Conservation (phyloP, 306 rosid species). For the Vachellia pachyceras region DNA sequence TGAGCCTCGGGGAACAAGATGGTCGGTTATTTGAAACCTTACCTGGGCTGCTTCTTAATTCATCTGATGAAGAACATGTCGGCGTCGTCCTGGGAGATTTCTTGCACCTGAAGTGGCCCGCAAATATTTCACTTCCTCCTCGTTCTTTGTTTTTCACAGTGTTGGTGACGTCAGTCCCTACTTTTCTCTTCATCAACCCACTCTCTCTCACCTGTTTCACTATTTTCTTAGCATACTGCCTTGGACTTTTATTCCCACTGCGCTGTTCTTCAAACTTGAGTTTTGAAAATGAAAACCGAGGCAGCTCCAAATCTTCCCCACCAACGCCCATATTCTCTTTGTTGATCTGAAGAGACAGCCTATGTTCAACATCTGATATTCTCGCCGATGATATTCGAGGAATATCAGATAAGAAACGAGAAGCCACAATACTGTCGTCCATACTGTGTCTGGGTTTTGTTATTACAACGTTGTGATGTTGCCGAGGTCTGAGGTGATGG, state of each 20-base stretch:
- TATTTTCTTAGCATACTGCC: constrained; percentile 70
- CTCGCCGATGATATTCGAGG: constrained; percentile 73
- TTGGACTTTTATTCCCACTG: constrained; percentile 43
- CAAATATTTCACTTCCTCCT: constrained; percentile 41
- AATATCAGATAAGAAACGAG: constrained; percentile 74
- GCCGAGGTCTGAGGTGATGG: constrained; percentile 29
- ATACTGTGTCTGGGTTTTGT: constrained; percentile 46
- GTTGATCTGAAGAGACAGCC: constrained; percentile 88
- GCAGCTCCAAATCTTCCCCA: constrained; percentile 54
- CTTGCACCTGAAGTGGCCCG: constrained; percentile 47
- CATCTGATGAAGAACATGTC: constrained; percentile 13
- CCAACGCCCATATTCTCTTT: constrained; percentile 53
- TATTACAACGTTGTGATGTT: constrained; percentile 33
- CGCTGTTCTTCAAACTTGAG: constrained; percentile 48
- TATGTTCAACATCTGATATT: constrained; percentile 75
- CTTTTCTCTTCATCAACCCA: constrained; percentile 63
- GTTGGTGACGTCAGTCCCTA: constrained; percentile 81
- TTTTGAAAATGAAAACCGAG: constrained; percentile 52
- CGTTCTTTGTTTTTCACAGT: constrained; percentile 44
- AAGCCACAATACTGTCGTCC: constrained; percentile 39
- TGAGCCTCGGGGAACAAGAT: constrained; percentile 52
- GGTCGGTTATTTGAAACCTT: constrained; percentile 15
- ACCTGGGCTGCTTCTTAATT: neutral
- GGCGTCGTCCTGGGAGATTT: constrained; percentile 35
- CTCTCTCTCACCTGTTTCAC: constrained; percentile 77